Evolutionary conservation across 2,329 filamentous ascomycete genomes (phyloP).

Genomic region (Apiospora saccharicola): DNA sequence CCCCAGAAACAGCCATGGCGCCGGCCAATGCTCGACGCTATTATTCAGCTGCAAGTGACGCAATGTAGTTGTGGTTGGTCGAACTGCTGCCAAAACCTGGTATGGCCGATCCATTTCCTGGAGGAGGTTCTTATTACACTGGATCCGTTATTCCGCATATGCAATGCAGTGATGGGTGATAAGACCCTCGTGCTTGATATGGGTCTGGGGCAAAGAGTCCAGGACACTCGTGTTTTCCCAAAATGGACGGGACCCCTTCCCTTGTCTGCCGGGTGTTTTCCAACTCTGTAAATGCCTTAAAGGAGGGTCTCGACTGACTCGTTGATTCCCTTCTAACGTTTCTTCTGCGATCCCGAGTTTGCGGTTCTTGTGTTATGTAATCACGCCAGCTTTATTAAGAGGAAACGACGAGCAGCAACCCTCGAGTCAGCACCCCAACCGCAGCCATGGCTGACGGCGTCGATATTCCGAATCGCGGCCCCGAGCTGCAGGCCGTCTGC

Average conservation of each 20-base stretch:
- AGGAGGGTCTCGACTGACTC: conserved; percentile 18
- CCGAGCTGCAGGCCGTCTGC: conserved; percentile 24
- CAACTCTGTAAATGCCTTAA: conserved; percentile 3
- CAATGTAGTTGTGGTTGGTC: not conserved
- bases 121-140: conserved; percentile 1
- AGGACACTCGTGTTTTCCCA: not conserved
- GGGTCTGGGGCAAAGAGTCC: conserved; percentile 10
- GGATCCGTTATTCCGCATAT: conserved; percentile 19
- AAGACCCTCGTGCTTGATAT: conserved; percentile 4
- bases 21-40: not conserved
- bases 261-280: not conserved
- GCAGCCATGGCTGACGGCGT: not conserved
- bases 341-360: not conserved
- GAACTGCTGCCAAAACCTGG: not conserved
- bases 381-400: not conserved
- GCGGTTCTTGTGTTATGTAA: conserved; percentile 3
- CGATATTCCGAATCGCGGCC: conserved; percentile 26
- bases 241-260: conserved; percentile 3
- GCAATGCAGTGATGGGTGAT: not conserved
- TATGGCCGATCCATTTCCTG: not conserved
- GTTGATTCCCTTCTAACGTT: not conserved
- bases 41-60: not conserved
- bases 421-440: not conserved
- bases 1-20: conserved; percentile 7
- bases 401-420: not conserved